Evolutionary conservation across 2,329 filamentous ascomycete genomes (phyloP), one percentile per base, ranked within the genome.

Genomic region (Cryphonectria carpinicola): DNA sequence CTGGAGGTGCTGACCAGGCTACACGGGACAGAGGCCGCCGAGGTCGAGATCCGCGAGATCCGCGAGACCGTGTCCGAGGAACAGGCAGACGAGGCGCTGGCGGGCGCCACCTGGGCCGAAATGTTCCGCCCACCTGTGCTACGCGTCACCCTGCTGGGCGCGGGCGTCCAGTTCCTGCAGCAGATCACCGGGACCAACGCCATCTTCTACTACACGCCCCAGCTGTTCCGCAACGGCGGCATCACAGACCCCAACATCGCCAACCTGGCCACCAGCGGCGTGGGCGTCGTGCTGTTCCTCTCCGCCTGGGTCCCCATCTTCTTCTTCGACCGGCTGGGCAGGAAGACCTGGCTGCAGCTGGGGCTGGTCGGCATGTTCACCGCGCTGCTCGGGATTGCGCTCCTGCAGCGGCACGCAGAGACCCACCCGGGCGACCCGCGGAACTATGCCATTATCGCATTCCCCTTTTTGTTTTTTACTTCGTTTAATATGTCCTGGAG

Each of bases 221-320:
- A 69, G 61, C 66, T 73, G 6, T 76, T 77, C 66, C 75, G 75
- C 65, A 76, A 76, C 74, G 83, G 93, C 1, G 91, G 91, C 32
- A 85, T 93, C 75, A 79, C 78, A 22, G 82, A 82, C 54, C 75
- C 77, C 5, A 76, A 73, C 35, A 73, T 75, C 32, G 76, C 77
- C 4, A 79, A 79, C 37, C 63, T 79, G 65, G 76, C 77, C 5
- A 78, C 77, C 8, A 76, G 75, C 3, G 76, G 77, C 13, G 71
- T 78, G 19, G 77, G 77, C 19, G 74, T 79, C 19, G 76, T 76
- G 11, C 67, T 78, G 11, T 78, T 79, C 49, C 65, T 78, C 22
- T 77, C 74, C 35, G 74, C 76, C 4, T 78, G 76, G 77, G 76
- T 78, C 52, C 77, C 77, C 1, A 76, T 79, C 62, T 74, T 78